These are phyloP conservation scores for Russula sp. DNA, from an alignment of 768 basidiomycete species.

Conservation along the genomic window DNA sequence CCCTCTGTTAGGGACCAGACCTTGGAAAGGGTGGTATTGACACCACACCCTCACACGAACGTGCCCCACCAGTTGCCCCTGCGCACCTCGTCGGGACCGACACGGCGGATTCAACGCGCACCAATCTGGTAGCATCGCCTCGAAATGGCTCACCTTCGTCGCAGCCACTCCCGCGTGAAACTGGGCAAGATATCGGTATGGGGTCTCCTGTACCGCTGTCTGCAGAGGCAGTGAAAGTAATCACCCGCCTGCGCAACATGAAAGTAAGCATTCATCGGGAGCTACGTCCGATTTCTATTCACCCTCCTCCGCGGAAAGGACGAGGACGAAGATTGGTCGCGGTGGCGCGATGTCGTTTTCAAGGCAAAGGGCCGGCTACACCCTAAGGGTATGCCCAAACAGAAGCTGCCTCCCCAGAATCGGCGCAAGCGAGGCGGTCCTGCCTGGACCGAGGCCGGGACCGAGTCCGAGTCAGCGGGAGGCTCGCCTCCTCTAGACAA, in stretches of 20 bases:
- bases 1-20: conserved; percentile 50
- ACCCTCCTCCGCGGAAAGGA: conserved; percentile 40
- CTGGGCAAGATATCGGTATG: too few species aligned
- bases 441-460: conserved; percentile 14
- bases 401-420: too few species aligned
- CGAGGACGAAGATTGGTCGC: too few species aligned
- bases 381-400: conserved; percentile 33
- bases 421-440: conserved; percentile 56
- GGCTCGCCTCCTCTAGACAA: not conserved
- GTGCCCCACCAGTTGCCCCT: conserved; percentile 52
- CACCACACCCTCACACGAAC: conserved; percentile 56
- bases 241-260: too few species aligned
- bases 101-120: conserved; percentile 17
- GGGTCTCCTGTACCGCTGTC: too few species aligned
- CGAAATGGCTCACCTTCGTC: too few species aligned
- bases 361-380: conserved; percentile 63
- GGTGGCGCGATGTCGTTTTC: too few species aligned
- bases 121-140: not conserved
- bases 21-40: conserved; percentile 80
- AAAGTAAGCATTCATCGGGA: conserved; percentile 31
- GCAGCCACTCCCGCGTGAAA: too few species aligned
- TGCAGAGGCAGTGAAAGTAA: too few species aligned
- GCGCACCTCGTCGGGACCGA: conserved; percentile 29
- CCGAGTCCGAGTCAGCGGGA: not conserved
- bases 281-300: not conserved